phyloP scores from a whole-genome alignment of 495 filamentous ascomycete genomes.

The Penicillium macrosclerotiorum region DNA sequence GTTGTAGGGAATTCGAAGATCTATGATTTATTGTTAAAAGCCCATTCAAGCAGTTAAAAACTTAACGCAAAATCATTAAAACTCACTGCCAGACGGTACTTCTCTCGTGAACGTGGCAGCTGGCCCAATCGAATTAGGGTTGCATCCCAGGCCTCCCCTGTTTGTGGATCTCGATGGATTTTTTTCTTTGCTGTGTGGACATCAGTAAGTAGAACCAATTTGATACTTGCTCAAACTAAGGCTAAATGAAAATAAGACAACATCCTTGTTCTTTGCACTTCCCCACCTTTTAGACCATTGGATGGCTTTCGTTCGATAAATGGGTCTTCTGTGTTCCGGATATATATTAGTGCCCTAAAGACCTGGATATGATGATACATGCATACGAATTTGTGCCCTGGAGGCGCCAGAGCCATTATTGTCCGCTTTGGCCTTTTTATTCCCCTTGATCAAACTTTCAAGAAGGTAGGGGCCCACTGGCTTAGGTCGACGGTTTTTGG shows the following conservation, averaged over 20 bases:
- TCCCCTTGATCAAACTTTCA: constrained; percentile 32
- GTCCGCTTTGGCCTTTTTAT: constrained; percentile 7
- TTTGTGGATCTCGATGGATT: constrained; percentile 1
- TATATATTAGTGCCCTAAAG: background rate
- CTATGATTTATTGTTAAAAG: constrained; percentile 29
- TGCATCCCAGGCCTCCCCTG: constrained; percentile 12
- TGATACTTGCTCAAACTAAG: background rate
- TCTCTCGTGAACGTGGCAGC: constrained; percentile 18
- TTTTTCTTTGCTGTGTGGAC: constrained; percentile 1
- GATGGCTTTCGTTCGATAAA: background rate
- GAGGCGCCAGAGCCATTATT: background rate
- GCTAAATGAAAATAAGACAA: background rate
- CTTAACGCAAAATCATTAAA: too few species aligned
- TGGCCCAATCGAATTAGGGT: background rate
- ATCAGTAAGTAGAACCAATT: background rate
- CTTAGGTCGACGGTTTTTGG: constrained; percentile 24
- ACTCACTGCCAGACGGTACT: constrained; percentile 31
- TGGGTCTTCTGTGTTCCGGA: constrained; percentile 3
- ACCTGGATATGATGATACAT: too few species aligned
- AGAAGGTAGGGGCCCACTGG: constrained; percentile 47
- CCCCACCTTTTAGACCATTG: background rate
- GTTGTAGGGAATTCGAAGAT: constrained; percentile 49
- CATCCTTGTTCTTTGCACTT: background rate
- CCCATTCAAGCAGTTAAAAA: too few species aligned
- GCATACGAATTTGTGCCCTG: too few species aligned